Evolutionary conservation across 257 asterid species (phyloP).

Genomic region (Cruciata laevipes): DNA sequence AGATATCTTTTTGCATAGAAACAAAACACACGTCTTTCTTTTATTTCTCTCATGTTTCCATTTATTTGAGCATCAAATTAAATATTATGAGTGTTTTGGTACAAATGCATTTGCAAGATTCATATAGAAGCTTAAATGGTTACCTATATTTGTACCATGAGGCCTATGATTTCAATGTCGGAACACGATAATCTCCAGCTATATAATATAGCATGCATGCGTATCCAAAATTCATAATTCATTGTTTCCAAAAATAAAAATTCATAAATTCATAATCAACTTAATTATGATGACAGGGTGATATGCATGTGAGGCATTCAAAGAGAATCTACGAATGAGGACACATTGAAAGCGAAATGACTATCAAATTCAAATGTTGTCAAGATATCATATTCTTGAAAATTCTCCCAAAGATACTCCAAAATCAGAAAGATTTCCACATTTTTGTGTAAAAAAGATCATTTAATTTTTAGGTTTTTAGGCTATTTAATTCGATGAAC

Average conservation of each 20-base stretch:
- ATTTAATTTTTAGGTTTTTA: not conserved
- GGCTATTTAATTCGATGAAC: too few relatives aligned
- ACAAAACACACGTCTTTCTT: too few relatives aligned
- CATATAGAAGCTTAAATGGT: not conserved
- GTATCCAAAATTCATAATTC: slow-evolving; percentile 40
- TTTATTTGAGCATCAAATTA: too few relatives aligned
- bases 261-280: too few relatives aligned
- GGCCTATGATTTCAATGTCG: slow-evolving; percentile 24
- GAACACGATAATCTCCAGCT: slow-evolving; percentile 26
- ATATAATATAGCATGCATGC: slow-evolving; percentile 49
- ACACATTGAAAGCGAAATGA: not conserved
- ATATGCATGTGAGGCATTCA: slow-evolving; percentile 30
- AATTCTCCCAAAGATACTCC: not conserved
- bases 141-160: slow-evolving; percentile 12
- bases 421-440: not conserved
- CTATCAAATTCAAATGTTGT: not conserved
- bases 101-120: too few relatives aligned
- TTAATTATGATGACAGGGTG: slow-evolving; percentile 34
- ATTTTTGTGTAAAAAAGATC: too few relatives aligned
- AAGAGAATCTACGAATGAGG: slow-evolving; percentile 7
- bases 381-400: not conserved
- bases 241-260: too few relatives aligned
- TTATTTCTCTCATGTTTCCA: too few relatives aligned
- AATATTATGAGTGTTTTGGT: too few relatives aligned
- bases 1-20: too few relatives aligned